phyloP scores from a whole-genome alignment of 352 stramenopile genomes.

The Phytophthora lateralis region DNA sequence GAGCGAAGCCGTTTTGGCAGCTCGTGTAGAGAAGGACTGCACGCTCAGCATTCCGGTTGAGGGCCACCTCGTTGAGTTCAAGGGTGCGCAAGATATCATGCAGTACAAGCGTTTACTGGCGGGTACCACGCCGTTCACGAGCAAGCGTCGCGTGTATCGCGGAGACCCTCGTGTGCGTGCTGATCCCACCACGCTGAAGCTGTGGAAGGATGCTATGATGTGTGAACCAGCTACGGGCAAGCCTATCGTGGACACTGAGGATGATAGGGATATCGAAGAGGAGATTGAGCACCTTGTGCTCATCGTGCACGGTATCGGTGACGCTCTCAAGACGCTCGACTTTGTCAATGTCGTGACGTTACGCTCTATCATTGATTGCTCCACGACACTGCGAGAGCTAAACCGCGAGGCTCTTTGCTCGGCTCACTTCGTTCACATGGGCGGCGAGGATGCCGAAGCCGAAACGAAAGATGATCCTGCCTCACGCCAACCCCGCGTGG shows the following conservation, averaged over 20 bases:
- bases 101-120: constrained; percentile 82
- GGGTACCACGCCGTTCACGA: constrained; percentile 81
- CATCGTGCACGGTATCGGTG: constrained; percentile 91
- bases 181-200: constrained; percentile 55
- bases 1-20: constrained; percentile 33
- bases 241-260: constrained; percentile 39
- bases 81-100: constrained; percentile 76
- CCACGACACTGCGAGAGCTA: constrained; percentile 65
- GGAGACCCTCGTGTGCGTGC: constrained; percentile 73
- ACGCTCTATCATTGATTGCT: constrained; percentile 84
- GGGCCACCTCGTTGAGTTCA: constrained; percentile 84
- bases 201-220: constrained; percentile 66
- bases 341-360: constrained; percentile 85
- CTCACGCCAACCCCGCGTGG: constrained; percentile 43
- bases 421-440: constrained; percentile 68
- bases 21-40: constrained; percentile 51
- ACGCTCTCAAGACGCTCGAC: constrained; percentile 87
- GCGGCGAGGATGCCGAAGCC: constrained; percentile 23
- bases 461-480: constrained; percentile 12
- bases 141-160: constrained; percentile 78
- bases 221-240: constrained; percentile 35
- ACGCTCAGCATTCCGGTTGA: constrained; percentile 75
- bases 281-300: constrained; percentile 88
- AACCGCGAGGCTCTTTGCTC: constrained; percentile 71
- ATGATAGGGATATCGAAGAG: constrained; percentile 75